Conservation (phyloP, 768 basidiomycete genomes). For the Suillus occidentalis region DNA sequence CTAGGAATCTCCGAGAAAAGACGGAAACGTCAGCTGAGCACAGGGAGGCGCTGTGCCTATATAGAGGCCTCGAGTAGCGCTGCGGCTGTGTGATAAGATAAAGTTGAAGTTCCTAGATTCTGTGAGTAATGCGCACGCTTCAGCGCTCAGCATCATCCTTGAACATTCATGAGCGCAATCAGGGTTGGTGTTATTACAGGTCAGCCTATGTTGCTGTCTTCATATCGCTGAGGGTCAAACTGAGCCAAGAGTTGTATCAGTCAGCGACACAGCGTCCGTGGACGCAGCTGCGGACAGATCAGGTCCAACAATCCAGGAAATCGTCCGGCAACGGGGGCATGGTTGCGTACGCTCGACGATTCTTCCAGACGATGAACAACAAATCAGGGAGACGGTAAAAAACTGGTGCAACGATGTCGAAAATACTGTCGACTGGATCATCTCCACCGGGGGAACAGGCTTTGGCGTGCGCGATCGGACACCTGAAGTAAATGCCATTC, state of each 20-base stretch:
- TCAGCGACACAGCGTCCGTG: constrained; percentile 70
- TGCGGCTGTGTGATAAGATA: not conserved
- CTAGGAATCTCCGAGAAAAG: constrained; percentile 25
- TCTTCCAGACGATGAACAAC: constrained; percentile 64
- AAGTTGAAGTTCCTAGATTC: not conserved
- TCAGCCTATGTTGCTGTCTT: constrained; percentile 3
- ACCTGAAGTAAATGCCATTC: constrained; percentile 61
- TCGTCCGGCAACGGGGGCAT: constrained; percentile 42
- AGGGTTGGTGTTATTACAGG: constrained; percentile 30
- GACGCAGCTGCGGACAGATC: constrained; percentile 57
- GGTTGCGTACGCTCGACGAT: constrained; percentile 40
- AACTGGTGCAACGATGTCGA: constrained; percentile 39
- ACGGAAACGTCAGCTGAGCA: constrained; percentile 39
- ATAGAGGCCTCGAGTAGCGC: constrained; percentile 8
- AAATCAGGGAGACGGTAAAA: constrained; percentile 50
- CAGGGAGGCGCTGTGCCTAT: constrained; percentile 49
- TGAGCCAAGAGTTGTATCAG: constrained; percentile 33
- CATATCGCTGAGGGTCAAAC: not conserved
- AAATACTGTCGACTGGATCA: constrained; percentile 63
- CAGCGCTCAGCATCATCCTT: not conserved
- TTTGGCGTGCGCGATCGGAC: constrained; percentile 80
- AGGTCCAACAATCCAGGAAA: constrained; percentile 58
- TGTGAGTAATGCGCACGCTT: not conserved
- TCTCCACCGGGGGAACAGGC: constrained; percentile 88
- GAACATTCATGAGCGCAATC: constrained; percentile 22